These are phyloP conservation scores for Hanseniaspora valbyensis DNA, from an alignment of 805 yeast genomes.

Conservation along the genomic window DNA sequence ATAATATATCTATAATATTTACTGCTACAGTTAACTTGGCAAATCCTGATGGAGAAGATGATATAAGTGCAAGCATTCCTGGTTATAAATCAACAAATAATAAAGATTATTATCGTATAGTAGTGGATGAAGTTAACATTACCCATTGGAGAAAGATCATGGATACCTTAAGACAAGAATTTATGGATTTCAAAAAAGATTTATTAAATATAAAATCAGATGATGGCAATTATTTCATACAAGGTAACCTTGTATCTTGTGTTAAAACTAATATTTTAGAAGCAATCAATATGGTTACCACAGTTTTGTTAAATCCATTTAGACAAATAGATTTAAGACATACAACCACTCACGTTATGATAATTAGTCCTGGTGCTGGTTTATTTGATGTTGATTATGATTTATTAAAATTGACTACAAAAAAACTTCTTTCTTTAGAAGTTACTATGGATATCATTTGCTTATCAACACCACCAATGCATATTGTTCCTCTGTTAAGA, in stretches of 20 bases:
- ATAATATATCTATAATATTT: conserved; percentile 81
- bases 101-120: conserved; percentile 78
- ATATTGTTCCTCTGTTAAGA: conserved; percentile 79
- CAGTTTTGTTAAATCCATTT: conserved; percentile 65
- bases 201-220: conserved; percentile 38
- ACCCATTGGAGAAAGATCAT: conserved; percentile 84
- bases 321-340: conserved; percentile 77
- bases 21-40: conserved; percentile 57
- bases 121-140: conserved; percentile 86
- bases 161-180: conserved; percentile 76
- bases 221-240: conserved; percentile 31
- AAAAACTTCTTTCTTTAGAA: conserved; percentile 64
- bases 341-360: conserved; percentile 78
- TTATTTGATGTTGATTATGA: conserved; percentile 82
- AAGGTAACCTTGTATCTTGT: conserved; percentile 67
- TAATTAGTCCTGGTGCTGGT: conserved; percentile 89
- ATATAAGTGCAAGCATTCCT: conserved; percentile 46
- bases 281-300: conserved; percentile 73
- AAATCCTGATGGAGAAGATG: conserved; percentile 27
- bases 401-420: conserved; percentile 61
- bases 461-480: conserved; percentile 81
- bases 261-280: conserved; percentile 83
- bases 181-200: conserved; percentile 68
- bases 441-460: conserved; percentile 82
- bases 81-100: conserved; percentile 64